Conservation (phyloP, 345 rosid genomes). For the Eucalyptus erythrocorys region DNA sequence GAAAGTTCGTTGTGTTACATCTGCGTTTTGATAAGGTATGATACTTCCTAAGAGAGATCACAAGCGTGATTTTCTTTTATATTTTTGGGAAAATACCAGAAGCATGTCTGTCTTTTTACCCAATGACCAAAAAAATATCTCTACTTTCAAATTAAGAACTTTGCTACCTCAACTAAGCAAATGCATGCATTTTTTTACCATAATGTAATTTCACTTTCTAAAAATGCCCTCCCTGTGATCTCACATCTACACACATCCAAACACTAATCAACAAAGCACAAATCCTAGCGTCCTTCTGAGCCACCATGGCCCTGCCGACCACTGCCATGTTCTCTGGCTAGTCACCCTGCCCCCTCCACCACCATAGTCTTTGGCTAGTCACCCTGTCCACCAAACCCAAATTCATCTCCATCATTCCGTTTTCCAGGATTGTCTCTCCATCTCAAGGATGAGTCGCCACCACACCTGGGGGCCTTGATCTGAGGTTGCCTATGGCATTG, state of each 20-base stretch:
- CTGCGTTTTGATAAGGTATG: constrained; percentile 94
- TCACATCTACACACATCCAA: not conserved
- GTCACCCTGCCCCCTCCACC: not conserved
- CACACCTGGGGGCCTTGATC: not conserved
- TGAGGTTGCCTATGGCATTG: not conserved
- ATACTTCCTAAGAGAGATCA: not conserved
- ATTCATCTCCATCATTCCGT: not conserved
- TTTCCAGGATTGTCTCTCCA: not conserved
- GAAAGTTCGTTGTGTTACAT: constrained; percentile 78
- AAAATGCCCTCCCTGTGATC: not conserved
- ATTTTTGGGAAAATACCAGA: not conserved
- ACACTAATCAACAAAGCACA: not conserved
- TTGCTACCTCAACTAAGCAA: not conserved
- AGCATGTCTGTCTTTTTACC: not conserved
- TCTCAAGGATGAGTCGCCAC: not conserved
- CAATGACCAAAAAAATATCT: not conserved
- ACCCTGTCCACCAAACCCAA: not conserved
- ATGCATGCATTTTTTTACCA: not conserved
- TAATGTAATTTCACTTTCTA: not conserved
- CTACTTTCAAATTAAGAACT: not conserved
- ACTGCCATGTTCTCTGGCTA: not conserved
- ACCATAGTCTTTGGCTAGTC: not conserved
- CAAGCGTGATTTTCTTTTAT: not conserved
- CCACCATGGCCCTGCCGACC: not conserved
- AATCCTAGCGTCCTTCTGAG: not conserved